phyloP scores from a whole-genome alignment of 1,139 yeast species.

The Taphrina populina region DNA sequence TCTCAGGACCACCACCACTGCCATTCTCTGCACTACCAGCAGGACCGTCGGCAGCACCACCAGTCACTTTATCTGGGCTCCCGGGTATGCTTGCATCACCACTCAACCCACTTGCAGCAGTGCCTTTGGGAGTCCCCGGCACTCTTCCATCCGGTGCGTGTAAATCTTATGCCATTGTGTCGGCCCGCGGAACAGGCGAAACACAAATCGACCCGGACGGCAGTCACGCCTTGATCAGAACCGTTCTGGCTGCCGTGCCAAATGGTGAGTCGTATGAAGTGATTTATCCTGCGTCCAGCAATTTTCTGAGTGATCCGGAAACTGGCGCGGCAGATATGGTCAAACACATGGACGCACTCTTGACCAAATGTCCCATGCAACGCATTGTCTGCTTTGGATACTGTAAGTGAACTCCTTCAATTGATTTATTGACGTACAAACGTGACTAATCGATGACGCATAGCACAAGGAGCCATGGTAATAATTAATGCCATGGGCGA shows the following conservation, averaged over 20 bases:
- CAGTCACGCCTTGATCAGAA: background rate
- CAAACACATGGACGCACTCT: constrained; percentile 5
- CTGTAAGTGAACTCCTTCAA: constrained; percentile 6
- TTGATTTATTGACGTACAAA: background rate
- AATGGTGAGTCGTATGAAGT: constrained; percentile 22
- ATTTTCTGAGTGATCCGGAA: constrained; percentile 15
- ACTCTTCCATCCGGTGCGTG: constrained; percentile 2
- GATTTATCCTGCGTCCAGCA: constrained; percentile 17
- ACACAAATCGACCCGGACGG: constrained; percentile 22
- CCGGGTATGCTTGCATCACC: background rate
- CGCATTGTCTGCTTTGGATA: constrained; percentile 16
- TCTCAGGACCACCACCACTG: no score
- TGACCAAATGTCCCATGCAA: constrained; percentile 11
- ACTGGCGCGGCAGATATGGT: constrained; percentile 17
- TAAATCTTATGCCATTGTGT: constrained; percentile 13
- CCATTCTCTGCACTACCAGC: background rate
- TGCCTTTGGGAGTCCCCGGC: background rate
- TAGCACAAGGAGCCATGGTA: constrained; percentile 30
- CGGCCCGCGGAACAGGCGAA: constrained; percentile 28
- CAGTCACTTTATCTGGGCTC: background rate
- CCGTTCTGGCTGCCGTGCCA: constrained; percentile 17
- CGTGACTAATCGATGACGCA: background rate
- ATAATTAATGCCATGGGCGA: constrained; percentile 6
- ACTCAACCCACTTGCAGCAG: background rate
- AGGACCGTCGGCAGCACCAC: background rate